Evolutionary conservation across 495 filamentous ascomycete species (phyloP), one percentile per base, ranked within the genome.

Genomic region (Aspergillus diversus): DNA sequence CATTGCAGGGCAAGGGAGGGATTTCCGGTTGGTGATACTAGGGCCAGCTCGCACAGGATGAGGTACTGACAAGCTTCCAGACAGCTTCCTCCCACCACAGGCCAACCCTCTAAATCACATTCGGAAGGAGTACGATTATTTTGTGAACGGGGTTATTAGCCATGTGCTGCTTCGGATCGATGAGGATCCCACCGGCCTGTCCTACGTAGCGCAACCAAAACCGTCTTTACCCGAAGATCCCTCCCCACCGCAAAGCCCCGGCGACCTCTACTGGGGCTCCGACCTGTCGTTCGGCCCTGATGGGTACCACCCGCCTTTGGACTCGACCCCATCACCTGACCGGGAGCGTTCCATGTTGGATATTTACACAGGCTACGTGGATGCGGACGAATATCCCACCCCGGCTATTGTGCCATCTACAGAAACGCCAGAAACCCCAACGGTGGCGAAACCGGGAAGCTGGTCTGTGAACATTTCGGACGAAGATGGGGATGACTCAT

Each of bases 241-340:
- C 8, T 9, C 48, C 48, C 4, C 48, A 9, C 15, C 17, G 4
- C 15, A 50, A 27, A 50, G 9, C 17, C 17, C 15, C 27, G 46
- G 33, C 6, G 33, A 56, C 13, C 60, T 62, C n/a, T 39, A 34
- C 42, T 62, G 52, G 52, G 60, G 60, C 21, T 62, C 60, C 33
- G 60, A 62, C 46, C 33, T 43, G n/a, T 62, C 52, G 5, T 62
- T 62, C 31, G 53, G 60, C 8, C 60, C 60, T 3, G 51, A 56
- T 17, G 60, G 60, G 31, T 62, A 42, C 60, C 43, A 21, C 4
- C 53, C 60, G 13, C 9, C 15, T 3, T 43, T 39, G 3, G 33
- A 5, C 12, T 49, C 52, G 11, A 16, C 51, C 4, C 32, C 51
- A 4, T 15, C 42, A 15, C 16, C 43, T n/a, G 31, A 37, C 15